These are phyloP conservation scores for Nakazawaea ernobii DNA, from an alignment of 805 yeast genomes.

Conservation along the genomic window DNA sequence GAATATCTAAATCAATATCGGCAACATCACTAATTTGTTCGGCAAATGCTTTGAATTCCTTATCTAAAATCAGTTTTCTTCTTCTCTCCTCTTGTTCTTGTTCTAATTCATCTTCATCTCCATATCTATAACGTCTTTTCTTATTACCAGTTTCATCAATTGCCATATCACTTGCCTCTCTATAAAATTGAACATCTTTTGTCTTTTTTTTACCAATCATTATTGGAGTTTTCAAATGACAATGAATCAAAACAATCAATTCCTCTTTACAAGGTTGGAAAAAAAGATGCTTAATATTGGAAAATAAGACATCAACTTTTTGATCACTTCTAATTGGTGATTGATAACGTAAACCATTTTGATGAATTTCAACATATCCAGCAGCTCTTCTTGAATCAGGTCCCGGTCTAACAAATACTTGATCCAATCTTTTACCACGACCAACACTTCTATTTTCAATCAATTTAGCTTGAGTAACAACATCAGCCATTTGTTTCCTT, in stretches of 20 bases:
- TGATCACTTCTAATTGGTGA: constrained; percentile 82
- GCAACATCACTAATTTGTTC: constrained; percentile 89
- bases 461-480: constrained; percentile 84
- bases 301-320: constrained; percentile 78
- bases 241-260: constrained; percentile 84
- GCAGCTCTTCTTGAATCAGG: constrained; percentile 97
- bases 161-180: constrained; percentile 94
- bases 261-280: constrained; percentile 97
- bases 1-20: constrained; percentile 82
- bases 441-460: constrained; percentile 70
- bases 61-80: constrained; percentile 83
- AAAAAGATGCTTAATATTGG: constrained; percentile 87
- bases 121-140: constrained; percentile 79
- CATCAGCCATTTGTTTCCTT: constrained; percentile 87
- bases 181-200: constrained; percentile 89
- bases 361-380: constrained; percentile 86
- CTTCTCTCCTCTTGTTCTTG: constrained; percentile 98
- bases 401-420: constrained; percentile 87
- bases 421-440: constrained; percentile 81
- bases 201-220: constrained; percentile 96
- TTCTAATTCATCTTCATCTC: constrained; percentile 97
- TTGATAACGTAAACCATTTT: constrained; percentile 92
- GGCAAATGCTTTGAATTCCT: constrained; percentile 84
- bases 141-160: constrained; percentile 97
- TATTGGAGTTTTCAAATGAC: constrained; percentile 87